Evolutionary conservation across 2,329 filamentous ascomycete genomes (phyloP).

Genomic region (Pezicula neosporulosa): DNA sequence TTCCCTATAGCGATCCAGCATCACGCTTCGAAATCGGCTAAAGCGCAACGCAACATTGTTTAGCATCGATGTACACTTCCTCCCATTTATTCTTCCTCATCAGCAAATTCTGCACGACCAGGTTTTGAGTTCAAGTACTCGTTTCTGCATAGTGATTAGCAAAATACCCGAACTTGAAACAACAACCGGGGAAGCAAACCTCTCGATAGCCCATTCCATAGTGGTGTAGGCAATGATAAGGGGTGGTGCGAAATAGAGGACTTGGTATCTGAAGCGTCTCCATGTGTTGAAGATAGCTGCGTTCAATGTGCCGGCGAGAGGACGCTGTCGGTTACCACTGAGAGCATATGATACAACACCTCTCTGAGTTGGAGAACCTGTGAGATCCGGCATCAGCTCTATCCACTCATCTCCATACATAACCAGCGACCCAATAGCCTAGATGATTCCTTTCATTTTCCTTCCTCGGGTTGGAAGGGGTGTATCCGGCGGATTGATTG

Average conservation of each 20-base stretch:
- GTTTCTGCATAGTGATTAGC: slow-evolving; percentile 50
- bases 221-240: slow-evolving; percentile 74
- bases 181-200: slow-evolving; percentile 51
- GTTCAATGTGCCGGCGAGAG: slow-evolving; percentile 72
- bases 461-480: neutral
- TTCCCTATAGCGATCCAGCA: slow-evolving; percentile 9
- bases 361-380: slow-evolving; percentile 58
- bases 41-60: slow-evolving; percentile 22
- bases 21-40: slow-evolving; percentile 11
- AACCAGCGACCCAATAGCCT: neutral
- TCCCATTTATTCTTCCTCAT: slow-evolving; percentile 31
- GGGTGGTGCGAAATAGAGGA: slow-evolving; percentile 84
- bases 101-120: slow-evolving; percentile 53
- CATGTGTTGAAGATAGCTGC: slow-evolving; percentile 94
- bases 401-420: neutral
- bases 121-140: slow-evolving; percentile 79
- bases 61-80: slow-evolving; percentile 11
- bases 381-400: slow-evolving; percentile 21
- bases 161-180: neutral
- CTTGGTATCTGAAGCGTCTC: slow-evolving; percentile 80
- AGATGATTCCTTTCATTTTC: neutral
- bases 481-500: neutral
- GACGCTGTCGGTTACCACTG: slow-evolving; percentile 84
- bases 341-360: slow-evolving; percentile 70
- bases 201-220: slow-evolving; percentile 89